Percentiles rank a stretch among this genome's conserved stretches.
These are phyloP conservation scores for Breviolum minutum DNA, from an alignment of 73 alveolate genomes.

Conservation along the genomic window DNA sequence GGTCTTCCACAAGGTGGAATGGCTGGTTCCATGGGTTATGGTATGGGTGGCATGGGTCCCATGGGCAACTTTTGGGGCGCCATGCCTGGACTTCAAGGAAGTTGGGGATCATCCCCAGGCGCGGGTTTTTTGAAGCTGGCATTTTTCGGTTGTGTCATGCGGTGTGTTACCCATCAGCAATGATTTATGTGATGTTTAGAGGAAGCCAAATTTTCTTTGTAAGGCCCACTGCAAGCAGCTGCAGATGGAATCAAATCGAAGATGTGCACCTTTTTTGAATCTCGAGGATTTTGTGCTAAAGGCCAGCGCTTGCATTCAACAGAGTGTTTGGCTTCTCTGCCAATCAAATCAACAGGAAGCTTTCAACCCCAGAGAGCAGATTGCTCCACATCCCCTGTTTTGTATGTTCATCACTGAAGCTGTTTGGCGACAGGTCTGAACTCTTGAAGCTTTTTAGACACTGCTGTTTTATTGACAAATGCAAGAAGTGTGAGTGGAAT, in stretches of 20 bases:
- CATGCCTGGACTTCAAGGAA: constrained; percentile 9
- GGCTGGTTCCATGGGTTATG: background rate
- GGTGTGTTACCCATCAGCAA: no score
- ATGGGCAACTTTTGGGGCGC: constrained; percentile 8
- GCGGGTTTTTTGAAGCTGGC: background rate
- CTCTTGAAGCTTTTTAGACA: no score
- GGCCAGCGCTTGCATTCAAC: background rate
- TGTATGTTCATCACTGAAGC: no score
- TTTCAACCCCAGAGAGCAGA: no score
- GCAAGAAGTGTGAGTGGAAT: no score
- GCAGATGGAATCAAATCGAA: background rate
- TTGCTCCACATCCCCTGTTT: no score
- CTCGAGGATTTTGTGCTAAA: constrained; percentile 27
- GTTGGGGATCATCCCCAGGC: constrained; percentile 2
- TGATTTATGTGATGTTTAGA: no score
- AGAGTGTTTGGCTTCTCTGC: no score
- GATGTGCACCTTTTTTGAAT: constrained; percentile 45
- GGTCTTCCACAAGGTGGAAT: background rate
- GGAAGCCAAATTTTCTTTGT: background rate
- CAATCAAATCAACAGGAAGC: no score
- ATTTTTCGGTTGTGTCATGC: no score
- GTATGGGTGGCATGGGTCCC: background rate
- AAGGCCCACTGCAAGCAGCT: background rate
- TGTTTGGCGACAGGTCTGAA: no score
- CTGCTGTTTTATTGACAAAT: no score